Evolutionary conservation across 192 early-diverging fungal genomes (phyloP).

Genomic region (Kickxella alabastrina): DNA sequence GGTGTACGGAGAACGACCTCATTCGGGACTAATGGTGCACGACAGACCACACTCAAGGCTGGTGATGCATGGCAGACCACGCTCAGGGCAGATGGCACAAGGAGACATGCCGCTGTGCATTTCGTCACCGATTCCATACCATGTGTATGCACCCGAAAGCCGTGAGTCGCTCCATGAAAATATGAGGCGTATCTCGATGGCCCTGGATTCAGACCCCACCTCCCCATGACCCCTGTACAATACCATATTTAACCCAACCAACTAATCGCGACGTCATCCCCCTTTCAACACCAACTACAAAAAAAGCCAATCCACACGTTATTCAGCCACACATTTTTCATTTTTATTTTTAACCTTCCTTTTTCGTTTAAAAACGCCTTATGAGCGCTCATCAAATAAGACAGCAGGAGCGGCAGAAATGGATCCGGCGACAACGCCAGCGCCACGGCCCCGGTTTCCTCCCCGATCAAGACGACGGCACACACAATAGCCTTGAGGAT

Average conservation of each 20-base stretch:
- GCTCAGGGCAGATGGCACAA: no score
- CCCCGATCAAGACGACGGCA: constrained; percentile 4
- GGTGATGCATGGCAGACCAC: no score
- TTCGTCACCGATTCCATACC: constrained; percentile 40
- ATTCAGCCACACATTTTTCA: no score
- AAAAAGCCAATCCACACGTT: no score
- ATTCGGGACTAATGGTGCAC: no score
- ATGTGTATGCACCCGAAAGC: constrained; percentile 42
- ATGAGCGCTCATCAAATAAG: constrained; percentile 18
- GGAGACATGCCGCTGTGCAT: constrained; percentile 14
- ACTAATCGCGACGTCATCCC: no score
- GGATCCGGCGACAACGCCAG: constrained; percentile 13
- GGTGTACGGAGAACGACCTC: no score
- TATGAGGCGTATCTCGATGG: constrained; percentile 15
- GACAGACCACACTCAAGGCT: no score
- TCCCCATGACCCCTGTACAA: background rate
- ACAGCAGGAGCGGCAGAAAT: constrained; percentile 10
- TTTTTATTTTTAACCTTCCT: no score
- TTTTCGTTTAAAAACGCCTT: no score
- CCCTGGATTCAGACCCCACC: constrained; percentile 3
- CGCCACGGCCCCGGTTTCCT: constrained; percentile 7
- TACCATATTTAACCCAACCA: no score
- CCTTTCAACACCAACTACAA: no score
- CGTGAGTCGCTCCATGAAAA: constrained; percentile 29
- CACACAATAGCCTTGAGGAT: background rate